These are phyloP conservation scores for Euphorbia peplus DNA, from an alignment of 345 rosid species.

Conservation along the genomic window DNA sequence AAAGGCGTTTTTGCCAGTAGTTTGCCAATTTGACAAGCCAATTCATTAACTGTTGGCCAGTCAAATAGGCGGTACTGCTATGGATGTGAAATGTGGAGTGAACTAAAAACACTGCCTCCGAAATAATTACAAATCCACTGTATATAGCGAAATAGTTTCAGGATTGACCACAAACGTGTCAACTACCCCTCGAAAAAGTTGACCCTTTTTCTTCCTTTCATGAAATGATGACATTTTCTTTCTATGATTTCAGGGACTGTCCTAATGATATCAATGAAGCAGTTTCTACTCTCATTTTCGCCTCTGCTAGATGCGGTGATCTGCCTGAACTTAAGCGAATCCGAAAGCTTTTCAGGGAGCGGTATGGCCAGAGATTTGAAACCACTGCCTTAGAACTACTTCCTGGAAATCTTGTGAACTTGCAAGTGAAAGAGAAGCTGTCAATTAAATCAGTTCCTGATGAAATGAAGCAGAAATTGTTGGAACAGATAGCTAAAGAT, in stretches of 20 bases:
- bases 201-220: not conserved
- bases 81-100: no score
- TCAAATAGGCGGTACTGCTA: no score
- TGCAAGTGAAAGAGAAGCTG: constrained; percentile 57
- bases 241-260: constrained; percentile 45
- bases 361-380: constrained; percentile 58
- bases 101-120: no score
- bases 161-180: no score
- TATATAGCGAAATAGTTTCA: no score
- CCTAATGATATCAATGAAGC: constrained; percentile 78
- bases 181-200: no score
- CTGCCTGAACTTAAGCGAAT: constrained; percentile 61
- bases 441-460: constrained; percentile 40
- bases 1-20: no score
- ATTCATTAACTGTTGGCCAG: no score
- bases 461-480: constrained; percentile 42
- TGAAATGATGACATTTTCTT: not conserved
- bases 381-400: constrained; percentile 46
- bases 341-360: constrained; percentile 63
- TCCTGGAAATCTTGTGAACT: constrained; percentile 69
- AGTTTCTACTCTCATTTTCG: constrained; percentile 78
- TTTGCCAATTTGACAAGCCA: no score
- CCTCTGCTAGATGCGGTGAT: constrained; percentile 81
- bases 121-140: no score
- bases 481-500: constrained; percentile 54